phyloP scores from a whole-genome alignment of 148 eudicot species.

The Fagopyrum homotropicum region DNA sequence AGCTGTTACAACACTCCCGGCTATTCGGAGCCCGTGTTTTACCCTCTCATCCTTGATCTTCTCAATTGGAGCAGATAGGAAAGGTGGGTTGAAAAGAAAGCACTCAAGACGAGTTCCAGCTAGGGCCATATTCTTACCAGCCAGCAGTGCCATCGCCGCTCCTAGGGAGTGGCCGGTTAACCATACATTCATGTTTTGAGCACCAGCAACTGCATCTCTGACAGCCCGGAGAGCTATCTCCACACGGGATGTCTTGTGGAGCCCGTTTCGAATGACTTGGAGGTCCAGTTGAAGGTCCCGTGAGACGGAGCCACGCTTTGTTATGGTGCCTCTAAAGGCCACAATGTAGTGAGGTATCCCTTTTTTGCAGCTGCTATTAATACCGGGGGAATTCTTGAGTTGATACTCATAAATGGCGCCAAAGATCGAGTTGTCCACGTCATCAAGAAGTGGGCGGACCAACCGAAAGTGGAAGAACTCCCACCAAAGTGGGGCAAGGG shows the following conservation, averaged over 20 bases:
- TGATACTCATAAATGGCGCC: constrained; percentile 70
- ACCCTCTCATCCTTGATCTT: constrained; percentile 66
- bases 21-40: constrained; percentile 78
- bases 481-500: constrained; percentile 92
- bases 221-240: constrained; percentile 65
- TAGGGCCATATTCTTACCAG: constrained; percentile 82
- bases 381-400: constrained; percentile 21
- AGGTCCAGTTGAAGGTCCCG: constrained; percentile 72
- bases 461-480: constrained; percentile 58
- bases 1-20: constrained; percentile 80
- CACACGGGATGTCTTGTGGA: constrained; percentile 69
- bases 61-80: constrained; percentile 77
- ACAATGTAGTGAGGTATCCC: constrained; percentile 51
- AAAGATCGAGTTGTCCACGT: constrained; percentile 62
- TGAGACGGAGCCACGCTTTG: constrained; percentile 53
- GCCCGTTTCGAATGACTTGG: constrained; percentile 57
- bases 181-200: constrained; percentile 52
- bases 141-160: constrained; percentile 77
- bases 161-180: constrained; percentile 89
- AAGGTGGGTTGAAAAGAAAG: constrained; percentile 85
- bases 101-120: constrained; percentile 52
- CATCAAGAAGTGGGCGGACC: constrained; percentile 52
- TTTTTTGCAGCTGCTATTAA: constrained; percentile 13
- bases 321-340: constrained; percentile 83
- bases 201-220: constrained; percentile 53